phyloP scores from a whole-genome alignment of 2,329 filamentous ascomycete species.

The Alternaria gansuensis region DNA sequence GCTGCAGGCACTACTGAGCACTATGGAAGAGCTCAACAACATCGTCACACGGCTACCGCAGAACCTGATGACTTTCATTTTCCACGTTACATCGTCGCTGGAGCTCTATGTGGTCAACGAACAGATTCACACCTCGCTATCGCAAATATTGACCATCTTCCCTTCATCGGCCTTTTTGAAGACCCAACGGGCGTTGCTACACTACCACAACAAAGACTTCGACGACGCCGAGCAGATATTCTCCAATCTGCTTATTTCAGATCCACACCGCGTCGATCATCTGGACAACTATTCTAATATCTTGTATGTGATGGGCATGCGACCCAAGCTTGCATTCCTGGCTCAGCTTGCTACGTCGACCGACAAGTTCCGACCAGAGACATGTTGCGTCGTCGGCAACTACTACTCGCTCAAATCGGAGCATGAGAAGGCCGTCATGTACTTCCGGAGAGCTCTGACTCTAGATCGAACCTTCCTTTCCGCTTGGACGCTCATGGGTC shows the following conservation, averaged over 20 bases:
- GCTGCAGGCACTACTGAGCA: slow-evolving; percentile 79
- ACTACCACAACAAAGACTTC: slow-evolving; percentile 87
- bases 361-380: slow-evolving; percentile 96
- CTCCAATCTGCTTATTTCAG: slow-evolving; percentile 73
- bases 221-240: slow-evolving; percentile 71
- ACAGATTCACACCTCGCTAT: slow-evolving; percentile 75
- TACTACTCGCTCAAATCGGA: slow-evolving; percentile 95
- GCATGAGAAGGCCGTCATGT: slow-evolving; percentile 97
- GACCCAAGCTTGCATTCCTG: slow-evolving; percentile 89
- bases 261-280: slow-evolving; percentile 79
- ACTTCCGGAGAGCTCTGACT: slow-evolving; percentile 91
- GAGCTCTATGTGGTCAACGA: slow-evolving; percentile 89
- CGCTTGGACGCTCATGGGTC: slow-evolving; percentile 98
- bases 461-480: slow-evolving; percentile 90
- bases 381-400: slow-evolving; percentile 95
- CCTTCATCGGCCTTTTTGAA: slow-evolving; percentile 88
- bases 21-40: slow-evolving; percentile 82
- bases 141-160: slow-evolving; percentile 83
- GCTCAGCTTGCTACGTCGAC: slow-evolving; percentile 90
- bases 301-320: slow-evolving; percentile 87
- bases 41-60: slow-evolving; percentile 78
- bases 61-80: slow-evolving; percentile 93
- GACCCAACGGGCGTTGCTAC: slow-evolving; percentile 85
- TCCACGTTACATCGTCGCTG: slow-evolving; percentile 88
- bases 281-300: slow-evolving; percentile 98